A percentile compares a stretch with the other conserved stretches of the same genome.
Evolutionary conservation across 2,329 filamentous ascomycete genomes (phyloP).

Genomic region (Helminthosporium solani): DNA sequence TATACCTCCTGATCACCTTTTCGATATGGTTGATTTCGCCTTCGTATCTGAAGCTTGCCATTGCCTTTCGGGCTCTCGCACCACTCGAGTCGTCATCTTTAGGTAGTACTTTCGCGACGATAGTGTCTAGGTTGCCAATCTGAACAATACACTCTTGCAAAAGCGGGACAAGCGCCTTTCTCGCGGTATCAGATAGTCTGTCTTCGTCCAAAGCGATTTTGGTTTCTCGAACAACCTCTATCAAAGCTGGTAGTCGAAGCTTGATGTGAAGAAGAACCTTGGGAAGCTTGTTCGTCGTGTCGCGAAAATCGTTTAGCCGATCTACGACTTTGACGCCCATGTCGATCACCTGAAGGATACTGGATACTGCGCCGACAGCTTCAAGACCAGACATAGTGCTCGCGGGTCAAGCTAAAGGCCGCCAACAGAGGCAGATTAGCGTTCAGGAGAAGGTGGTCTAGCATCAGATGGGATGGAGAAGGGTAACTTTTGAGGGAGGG

Average conservation of each 20-base stretch:
- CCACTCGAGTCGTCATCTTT: not conserved
- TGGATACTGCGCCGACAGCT: conserved; percentile 10
- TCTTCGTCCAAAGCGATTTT: not conserved
- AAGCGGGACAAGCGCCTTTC: not conserved
- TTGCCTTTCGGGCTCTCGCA: not conserved
- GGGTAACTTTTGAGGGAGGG: not conserved
- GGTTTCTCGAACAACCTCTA: not conserved
- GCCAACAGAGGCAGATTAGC: not conserved
- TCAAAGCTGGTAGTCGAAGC: conserved; percentile 5
- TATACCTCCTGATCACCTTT: not conserved
- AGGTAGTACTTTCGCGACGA: not conserved
- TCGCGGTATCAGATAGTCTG: not conserved
- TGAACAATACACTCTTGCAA: not conserved
- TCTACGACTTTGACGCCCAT: conserved; percentile 9
- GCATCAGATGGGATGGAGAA: not conserved
- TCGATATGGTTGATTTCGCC: not conserved
- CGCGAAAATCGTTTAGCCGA: conserved; percentile 13
- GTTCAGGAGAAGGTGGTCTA: not conserved
- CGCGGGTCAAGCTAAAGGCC: not conserved
- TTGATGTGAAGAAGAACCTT: conserved; percentile 14
- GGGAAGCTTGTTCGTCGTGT: conserved; percentile 7
- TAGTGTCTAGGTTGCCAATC: not conserved
- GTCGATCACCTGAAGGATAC: conserved; percentile 18
- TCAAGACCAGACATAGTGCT: conserved; percentile 3
- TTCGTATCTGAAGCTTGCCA: not conserved